Evolutionary conservation across 2,329 filamentous ascomycete genomes (phyloP), one percentile per base, ranked within the genome.

Genomic region (Fusarium drepaniforme): DNA sequence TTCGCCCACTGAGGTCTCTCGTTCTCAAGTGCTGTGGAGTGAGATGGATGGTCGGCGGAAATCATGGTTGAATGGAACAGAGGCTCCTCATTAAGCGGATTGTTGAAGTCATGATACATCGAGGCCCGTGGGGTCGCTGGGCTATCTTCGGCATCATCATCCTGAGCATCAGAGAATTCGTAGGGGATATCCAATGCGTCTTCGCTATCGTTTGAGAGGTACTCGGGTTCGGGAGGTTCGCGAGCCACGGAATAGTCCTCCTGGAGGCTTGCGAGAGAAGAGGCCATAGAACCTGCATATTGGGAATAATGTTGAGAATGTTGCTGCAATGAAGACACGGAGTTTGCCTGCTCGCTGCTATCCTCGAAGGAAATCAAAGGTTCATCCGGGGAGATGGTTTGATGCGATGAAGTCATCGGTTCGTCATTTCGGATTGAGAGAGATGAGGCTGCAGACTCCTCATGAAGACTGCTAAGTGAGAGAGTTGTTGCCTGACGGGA

Each of bases 171-270:
- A 18, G 82, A 82, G 42, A 88, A 77, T 30, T 90, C 88, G 70
- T 90, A 90, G 0, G 89, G 88, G 40, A 90, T 90, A 65, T 86
- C 84, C 51, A 90, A 85, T 1, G 88, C 89, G 62, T 87, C 87
- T 71, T 91, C 89, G 71, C 88, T 90, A 75, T 91, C 88, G 35
- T 75, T 80, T 21, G 85, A 76, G n/a, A 70, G 77, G 59, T 80
- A 78, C 8, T 78, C 78, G 1, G 70, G 66, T 21, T 82, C 78
- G 4, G 69, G 65, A 3, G 56, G 58, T 21, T 79, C 76, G 3
- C 77, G 72, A 15, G 66, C 64, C n/a, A 76, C 66, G 5, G 73
- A 68, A 7, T 78, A 63, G 30, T 79, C 77, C 1, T 79, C 73
- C 30, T 71, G 68, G 38, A 80, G 79, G 28, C 76, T 80, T 63